Base-by-base conservation (phyloP, 768 basidiomycete species). In the Podaxis sp. region DNA sequence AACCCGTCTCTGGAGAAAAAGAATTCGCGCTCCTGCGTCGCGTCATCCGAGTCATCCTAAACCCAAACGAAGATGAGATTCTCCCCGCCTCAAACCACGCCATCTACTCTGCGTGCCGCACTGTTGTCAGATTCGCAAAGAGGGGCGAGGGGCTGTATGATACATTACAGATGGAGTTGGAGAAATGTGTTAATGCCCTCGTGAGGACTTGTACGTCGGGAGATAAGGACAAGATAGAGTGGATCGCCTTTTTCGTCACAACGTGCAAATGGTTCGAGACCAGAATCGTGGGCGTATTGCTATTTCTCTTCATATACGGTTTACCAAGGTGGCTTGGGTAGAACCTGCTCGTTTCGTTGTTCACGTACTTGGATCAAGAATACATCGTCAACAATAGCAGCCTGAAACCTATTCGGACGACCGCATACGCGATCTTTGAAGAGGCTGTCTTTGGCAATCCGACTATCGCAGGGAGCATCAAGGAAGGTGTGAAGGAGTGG, bases 281-380 rank as follows among this genome's bases (percentile, higher is more conserved):
- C 36, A 79, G 83, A 68, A 77, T 91, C 64, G 89, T 90, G 69
- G 71, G 84, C 79, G 51, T 18, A 13, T 3, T 7, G 6, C 42
- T 38, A 5, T 3, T 28, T n/a, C 35, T 6, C 38, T 21, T 4
- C 32, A n/a, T 10, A 36, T 32, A 7, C 18, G 1, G 11, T 18
- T 35, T 10, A 11, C 42, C 36, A 11, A 27, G 16, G 3, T 13
- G 18, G 3, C 13, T 2, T 54, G 37, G 25, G 23, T 63, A 90
- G 89, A 70, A 73, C 3, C 72, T 91, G 18, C 67, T 92, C 2
- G 73, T 81, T 62, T 87, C 87, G 0, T 71, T 92, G 25, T 72
- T 92, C 55, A 82, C 89, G 2, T 89, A 87, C 69, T 72, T 93
- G 54, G 90, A 94, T 67, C 83, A 88, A 67, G 77, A 79, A 0